phyloP scores from a whole-genome alignment of 192 early-diverging fungal genomes.

The Hyaloraphidium curvatum region DNA sequence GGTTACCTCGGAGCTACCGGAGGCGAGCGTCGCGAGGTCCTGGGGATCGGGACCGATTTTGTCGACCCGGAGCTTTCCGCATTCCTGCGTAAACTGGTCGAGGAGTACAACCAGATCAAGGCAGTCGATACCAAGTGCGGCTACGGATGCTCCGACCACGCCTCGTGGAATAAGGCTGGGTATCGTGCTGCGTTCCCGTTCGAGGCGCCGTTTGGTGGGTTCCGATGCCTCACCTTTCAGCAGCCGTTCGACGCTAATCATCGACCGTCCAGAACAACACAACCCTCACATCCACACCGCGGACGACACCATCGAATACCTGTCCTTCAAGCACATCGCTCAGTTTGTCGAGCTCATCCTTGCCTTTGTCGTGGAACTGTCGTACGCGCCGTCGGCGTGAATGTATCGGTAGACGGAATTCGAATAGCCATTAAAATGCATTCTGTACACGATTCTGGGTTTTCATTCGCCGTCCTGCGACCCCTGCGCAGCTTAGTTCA shows the following conservation, averaged over 20 bases:
- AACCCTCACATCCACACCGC: conserved; percentile 72
- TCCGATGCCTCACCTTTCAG: not conserved
- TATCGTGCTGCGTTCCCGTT: conserved; percentile 66
- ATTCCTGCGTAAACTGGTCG: conserved; percentile 6
- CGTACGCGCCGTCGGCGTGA: too few species aligned
- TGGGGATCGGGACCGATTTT: conserved; percentile 70
- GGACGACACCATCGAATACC: conserved; percentile 48
- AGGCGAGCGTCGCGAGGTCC: conserved; percentile 24
- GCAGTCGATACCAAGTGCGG: conserved; percentile 64
- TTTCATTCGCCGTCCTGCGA: too few species aligned
- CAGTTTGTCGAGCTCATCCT: conserved; percentile 70
- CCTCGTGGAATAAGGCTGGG: conserved; percentile 74
- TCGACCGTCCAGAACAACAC: not conserved
- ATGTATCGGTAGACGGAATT: too few species aligned
- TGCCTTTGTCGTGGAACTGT: conserved; percentile 76
- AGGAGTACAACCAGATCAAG: conserved; percentile 43
- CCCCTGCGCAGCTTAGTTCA: too few species aligned
- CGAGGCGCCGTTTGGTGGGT: conserved; percentile 18
- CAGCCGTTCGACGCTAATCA: not conserved
- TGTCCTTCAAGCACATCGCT: conserved; percentile 72
- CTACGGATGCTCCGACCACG: conserved; percentile 79
- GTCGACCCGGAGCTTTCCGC: conserved; percentile 34
- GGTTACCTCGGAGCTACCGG: conserved; percentile 46
- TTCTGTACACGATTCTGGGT: too few species aligned
- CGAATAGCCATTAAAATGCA: too few species aligned